Conservation (phyloP, 2,329 filamentous ascomycete genomes). For the Colletotrichum salicis region DNA sequence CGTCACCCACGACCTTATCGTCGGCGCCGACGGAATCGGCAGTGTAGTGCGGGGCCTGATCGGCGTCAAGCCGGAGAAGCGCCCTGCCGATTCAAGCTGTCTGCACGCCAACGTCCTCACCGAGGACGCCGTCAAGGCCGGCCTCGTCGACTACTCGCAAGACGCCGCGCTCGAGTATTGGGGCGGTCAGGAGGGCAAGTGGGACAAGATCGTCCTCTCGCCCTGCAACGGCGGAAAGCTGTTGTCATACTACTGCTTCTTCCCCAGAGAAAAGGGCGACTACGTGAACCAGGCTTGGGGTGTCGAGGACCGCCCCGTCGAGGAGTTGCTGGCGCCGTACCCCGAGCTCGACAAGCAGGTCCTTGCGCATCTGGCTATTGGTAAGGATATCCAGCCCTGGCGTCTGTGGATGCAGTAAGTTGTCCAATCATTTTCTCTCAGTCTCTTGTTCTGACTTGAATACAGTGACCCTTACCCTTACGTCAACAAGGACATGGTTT, state of each 20-base stretch:
- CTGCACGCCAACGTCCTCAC: conserved; percentile 73
- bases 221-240: conserved; percentile 74
- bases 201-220: conserved; percentile 77
- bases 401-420: conserved; percentile 69
- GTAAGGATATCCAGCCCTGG: conserved; percentile 73
- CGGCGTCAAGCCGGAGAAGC: conserved; percentile 70
- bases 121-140: conserved; percentile 67
- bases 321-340: conserved; percentile 70
- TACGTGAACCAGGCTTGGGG: conserved; percentile 71
- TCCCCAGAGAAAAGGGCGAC: conserved; percentile 68
- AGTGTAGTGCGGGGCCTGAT: conserved; percentile 71
- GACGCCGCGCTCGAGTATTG: conserved; percentile 75
- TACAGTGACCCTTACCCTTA: conserved; percentile 63
- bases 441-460: not conserved
- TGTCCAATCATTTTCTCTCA: conserved; percentile 5
- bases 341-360: conserved; percentile 69
- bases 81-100: conserved; percentile 69
- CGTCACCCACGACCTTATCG: conserved; percentile 66
- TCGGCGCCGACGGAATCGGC: conserved; percentile 76
- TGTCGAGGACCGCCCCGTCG: conserved; percentile 59
- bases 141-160: conserved; percentile 71
- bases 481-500: conserved; percentile 60
- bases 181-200: conserved; percentile 72
- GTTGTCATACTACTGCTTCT: conserved; percentile 78
- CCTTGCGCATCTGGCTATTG: conserved; percentile 65